Conservation (phyloP, 352 stramenopile genomes). For the Pythium phragmiticola region DNA sequence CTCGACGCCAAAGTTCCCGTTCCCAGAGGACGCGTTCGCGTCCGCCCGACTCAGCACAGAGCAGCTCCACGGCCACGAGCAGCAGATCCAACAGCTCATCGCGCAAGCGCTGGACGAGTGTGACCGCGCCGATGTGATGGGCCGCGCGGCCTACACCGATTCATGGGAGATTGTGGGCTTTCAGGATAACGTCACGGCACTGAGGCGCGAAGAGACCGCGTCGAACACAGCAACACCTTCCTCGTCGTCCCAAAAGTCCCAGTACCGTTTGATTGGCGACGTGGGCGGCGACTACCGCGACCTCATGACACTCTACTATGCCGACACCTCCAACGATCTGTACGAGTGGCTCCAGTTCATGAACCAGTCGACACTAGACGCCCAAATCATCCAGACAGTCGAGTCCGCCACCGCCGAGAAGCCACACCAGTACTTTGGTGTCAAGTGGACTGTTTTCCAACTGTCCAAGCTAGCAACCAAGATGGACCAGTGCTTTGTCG, state of each 20-base stretch:
- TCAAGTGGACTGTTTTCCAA: constrained; percentile 80
- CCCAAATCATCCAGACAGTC: constrained; percentile 69
- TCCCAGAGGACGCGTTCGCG: constrained; percentile 5
- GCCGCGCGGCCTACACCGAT: constrained; percentile 5
- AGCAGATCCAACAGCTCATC: constrained; percentile 11
- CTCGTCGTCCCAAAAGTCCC: neutral
- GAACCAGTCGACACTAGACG: constrained; percentile 61
- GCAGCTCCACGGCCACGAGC: constrained; percentile 3
- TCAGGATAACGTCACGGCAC: constrained; percentile 8
- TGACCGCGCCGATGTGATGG: constrained; percentile 16
- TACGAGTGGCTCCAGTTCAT: constrained; percentile 76
- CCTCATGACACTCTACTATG: constrained; percentile 72
- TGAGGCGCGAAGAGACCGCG: constrained; percentile 4
- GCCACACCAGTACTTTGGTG: constrained; percentile 62
- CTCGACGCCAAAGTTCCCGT: constrained; percentile 6
- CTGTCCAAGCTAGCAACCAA: constrained; percentile 58
- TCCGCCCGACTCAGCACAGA: neutral
- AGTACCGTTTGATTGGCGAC: constrained; percentile 58
- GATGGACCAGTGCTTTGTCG: constrained; percentile 68
- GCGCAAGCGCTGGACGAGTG: constrained; percentile 9
- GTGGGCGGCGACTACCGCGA: constrained; percentile 62
- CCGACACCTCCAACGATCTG: constrained; percentile 49
- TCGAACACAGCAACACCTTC: too few species aligned
- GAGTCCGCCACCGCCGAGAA: constrained; percentile 41
- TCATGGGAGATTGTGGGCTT: constrained; percentile 17